Conservation (phyloP, 192 early-diverging fungal species). For the Glomus cerebriforme region DNA sequence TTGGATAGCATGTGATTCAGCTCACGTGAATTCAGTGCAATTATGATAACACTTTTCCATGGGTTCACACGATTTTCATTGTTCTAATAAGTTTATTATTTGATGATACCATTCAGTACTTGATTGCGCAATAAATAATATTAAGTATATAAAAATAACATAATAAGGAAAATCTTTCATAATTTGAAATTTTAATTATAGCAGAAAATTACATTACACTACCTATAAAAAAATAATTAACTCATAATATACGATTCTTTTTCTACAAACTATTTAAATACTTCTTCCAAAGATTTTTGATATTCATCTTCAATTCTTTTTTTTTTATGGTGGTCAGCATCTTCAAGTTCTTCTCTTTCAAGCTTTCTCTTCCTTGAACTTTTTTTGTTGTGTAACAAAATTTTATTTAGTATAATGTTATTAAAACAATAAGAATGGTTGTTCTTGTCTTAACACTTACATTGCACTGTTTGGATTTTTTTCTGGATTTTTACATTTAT, state of each 20-base stretch:
- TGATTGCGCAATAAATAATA: too few species aligned
- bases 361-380: constrained; percentile 16
- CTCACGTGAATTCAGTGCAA: too few species aligned
- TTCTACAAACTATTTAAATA: neutral
- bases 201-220: neutral
- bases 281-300: neutral
- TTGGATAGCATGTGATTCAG: too few species aligned
- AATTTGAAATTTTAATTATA: neutral
- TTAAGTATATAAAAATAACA: too few species aligned
- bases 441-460: constrained; percentile 35
- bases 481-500: constrained; percentile 71
- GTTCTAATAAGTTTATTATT: too few species aligned
- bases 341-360: constrained; percentile 16
- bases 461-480: constrained; percentile 68
- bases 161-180: too few species aligned
- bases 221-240: neutral
- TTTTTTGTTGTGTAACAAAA: neutral
- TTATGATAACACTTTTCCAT: too few species aligned
- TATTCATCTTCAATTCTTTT: constrained; percentile 10
- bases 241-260: neutral
- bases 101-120: too few species aligned
- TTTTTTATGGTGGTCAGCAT: neutral
- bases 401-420: neutral
- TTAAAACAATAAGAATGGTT: neutral
- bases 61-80: too few species aligned